These are phyloP conservation scores for Ophiostoma quercus DNA, from an alignment of 2,329 filamentous ascomycete species.

Conservation along the genomic window DNA sequence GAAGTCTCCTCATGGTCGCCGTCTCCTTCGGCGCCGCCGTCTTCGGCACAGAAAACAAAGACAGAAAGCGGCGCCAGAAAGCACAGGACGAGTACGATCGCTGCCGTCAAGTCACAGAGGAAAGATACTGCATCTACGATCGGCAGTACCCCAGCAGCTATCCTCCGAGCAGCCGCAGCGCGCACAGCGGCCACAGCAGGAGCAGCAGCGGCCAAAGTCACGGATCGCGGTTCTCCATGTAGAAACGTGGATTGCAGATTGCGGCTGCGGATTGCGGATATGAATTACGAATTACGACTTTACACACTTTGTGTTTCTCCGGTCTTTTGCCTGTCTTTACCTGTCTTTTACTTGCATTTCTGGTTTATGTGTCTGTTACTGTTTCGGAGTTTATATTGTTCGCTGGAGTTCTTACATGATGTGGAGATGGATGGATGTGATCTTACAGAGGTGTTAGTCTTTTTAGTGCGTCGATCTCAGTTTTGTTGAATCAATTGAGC, in stretches of 20 bases:
- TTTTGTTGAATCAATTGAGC: not conserved
- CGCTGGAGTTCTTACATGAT: not conserved
- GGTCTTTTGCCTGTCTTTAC: too few species aligned
- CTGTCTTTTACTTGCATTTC: not conserved
- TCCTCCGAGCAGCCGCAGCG: not conserved
- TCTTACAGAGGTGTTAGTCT: not conserved
- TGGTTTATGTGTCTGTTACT: not conserved
- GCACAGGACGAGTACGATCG: not conserved
- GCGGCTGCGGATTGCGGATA: not conserved
- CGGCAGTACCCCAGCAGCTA: not conserved
- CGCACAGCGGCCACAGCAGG: not conserved
- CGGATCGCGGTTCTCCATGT: not conserved
- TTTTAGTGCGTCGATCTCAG: constrained; percentile 1
- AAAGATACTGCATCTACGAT: not conserved
- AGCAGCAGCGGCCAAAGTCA: not conserved
- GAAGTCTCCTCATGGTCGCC: not conserved
- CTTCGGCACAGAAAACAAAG: not conserved
- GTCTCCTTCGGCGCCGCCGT: not conserved
- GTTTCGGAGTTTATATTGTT: not conserved
- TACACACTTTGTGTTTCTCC: not conserved
- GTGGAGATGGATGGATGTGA: not conserved
- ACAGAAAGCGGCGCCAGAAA: not conserved
- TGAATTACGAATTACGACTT: not conserved
- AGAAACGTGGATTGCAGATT: not conserved
- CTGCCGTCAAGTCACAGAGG: not conserved